Conservation (phyloP, 768 basidiomycete genomes). For the Trametes meyenii region DNA sequence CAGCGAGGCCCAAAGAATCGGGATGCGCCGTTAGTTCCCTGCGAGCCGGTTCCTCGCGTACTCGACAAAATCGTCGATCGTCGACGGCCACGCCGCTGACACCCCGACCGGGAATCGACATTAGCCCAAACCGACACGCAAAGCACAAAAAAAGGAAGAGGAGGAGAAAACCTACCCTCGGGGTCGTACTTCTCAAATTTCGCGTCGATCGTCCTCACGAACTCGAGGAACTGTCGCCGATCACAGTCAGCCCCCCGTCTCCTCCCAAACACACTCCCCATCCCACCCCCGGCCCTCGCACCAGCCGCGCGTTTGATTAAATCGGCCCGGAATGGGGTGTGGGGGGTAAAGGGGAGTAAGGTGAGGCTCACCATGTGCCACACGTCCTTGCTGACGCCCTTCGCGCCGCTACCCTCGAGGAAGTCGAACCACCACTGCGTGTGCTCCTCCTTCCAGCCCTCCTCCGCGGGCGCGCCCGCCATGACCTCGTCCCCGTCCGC, state of each 20-base stretch:
- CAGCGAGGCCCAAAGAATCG: too few species aligned
- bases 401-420: constrained; percentile 60
- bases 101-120: neutral
- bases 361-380: constrained; percentile 84
- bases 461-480: constrained; percentile 38
- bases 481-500: constrained; percentile 46
- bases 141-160: neutral
- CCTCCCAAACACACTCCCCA: neutral
- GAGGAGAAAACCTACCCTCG: constrained; percentile 54
- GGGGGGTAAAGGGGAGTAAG: too few species aligned
- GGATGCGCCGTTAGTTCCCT: neutral
- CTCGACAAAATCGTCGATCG: constrained; percentile 83
- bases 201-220: constrained; percentile 73
- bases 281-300: neutral
- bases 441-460: constrained; percentile 66
- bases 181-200: constrained; percentile 73
- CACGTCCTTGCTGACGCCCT: constrained; percentile 86
- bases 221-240: constrained; percentile 68
- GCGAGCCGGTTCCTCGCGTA: constrained; percentile 47
- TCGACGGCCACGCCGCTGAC: constrained; percentile 83
- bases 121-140: constrained; percentile 4
- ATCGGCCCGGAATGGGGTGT: too few species aligned
- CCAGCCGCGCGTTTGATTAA: neutral
- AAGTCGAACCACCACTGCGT: constrained; percentile 82
- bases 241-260: neutral